Base-by-base conservation (phyloP, 768 basidiomycete species). In the Lentinula sp. region DNA sequence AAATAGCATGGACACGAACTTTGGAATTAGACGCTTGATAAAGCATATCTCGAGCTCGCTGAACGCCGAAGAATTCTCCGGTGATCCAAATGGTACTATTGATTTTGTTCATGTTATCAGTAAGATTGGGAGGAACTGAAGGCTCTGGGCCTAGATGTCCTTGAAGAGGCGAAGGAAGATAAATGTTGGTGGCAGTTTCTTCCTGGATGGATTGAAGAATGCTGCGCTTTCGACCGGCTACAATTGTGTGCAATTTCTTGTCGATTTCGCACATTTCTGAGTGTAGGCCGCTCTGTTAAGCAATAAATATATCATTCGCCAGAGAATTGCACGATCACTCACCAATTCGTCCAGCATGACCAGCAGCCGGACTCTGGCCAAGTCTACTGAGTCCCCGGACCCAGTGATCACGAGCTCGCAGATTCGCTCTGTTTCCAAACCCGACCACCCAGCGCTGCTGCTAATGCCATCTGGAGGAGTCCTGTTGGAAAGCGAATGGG, bases 101-200 rank as follows among this genome's bases (percentile, higher is more conserved):
- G 61, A 83, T 85, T 68, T 87, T 82, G 75, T 80, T 35, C n/a
- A 52, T 73, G 69, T 72, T 67, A 18, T 66, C 67, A 34, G 71
- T 63, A 16, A 76, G 73, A 10, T 74, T 74, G 32, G 77, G 73
- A 43, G 73, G 68, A 43, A 78, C 77, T 18, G 75, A 73, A 54
- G 84, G 71, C 61, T 91, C 86, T 10, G 86, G 83, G 23, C 92
- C 90, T 45, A 92, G 78, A 23, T 95, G 83, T 43, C 91, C 93
- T 67, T 93, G 92, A 45, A 98, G 75, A 40, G 93, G 89, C 0
- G 93, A 92, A 31, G 96, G 95, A 64, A 91, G 84, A 73, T 98
- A 98, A 63, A 98, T 93, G 69, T 98, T 98, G 57, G 96, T 98
- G 0, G 89, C 95, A 0, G 96, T 98, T 73, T 98, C 95, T 74